These are phyloP conservation scores for Pinus tabuliformis DNA, from an alignment of 75 land plant species.

Conservation along the genomic window DNA sequence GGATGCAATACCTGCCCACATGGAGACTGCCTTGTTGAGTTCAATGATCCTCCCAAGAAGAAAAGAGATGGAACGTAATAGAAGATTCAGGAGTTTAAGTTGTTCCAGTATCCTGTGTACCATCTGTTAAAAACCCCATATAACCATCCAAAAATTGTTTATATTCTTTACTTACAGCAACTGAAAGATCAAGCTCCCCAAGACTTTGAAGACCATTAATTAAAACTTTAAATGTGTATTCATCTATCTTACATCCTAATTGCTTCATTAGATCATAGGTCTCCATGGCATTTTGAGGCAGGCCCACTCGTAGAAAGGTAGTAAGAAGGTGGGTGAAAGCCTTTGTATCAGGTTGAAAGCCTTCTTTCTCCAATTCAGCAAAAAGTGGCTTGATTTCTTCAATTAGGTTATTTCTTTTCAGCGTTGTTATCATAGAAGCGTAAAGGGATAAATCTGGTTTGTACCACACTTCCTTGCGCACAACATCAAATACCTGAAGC, in stretches of 20 bases:
- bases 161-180: slow-evolving; percentile 32
- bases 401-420: slow-evolving; percentile 30
- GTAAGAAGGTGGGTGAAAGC: slow-evolving; percentile 36
- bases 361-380: slow-evolving; percentile 29
- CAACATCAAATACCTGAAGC: slow-evolving; percentile 51
- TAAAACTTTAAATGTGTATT: slow-evolving; percentile 32
- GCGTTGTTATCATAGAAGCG: slow-evolving; percentile 30
- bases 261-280: slow-evolving; percentile 42
- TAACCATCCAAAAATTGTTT: slow-evolving; percentile 22
- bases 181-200: slow-evolving; percentile 21
- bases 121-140: slow-evolving; percentile 27
- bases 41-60: background rate
- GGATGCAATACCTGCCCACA: background rate
- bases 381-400: slow-evolving; percentile 30
- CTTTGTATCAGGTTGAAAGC: slow-evolving; percentile 28
- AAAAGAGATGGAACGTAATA: background rate
- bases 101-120: background rate
- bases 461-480: slow-evolving; percentile 60
- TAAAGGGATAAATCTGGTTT: slow-evolving; percentile 49
- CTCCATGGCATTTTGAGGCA: slow-evolving; percentile 27
- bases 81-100: background rate
- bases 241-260: slow-evolving; percentile 34
- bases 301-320: slow-evolving; percentile 16
- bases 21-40: background rate
- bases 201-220: slow-evolving; percentile 33